A percentile compares a stretch with the other conserved stretches of the same genome.
Conservation (phyloP, 2,329 filamentous ascomycete genomes). For the Purpureocillium takamizusanense region DNA sequence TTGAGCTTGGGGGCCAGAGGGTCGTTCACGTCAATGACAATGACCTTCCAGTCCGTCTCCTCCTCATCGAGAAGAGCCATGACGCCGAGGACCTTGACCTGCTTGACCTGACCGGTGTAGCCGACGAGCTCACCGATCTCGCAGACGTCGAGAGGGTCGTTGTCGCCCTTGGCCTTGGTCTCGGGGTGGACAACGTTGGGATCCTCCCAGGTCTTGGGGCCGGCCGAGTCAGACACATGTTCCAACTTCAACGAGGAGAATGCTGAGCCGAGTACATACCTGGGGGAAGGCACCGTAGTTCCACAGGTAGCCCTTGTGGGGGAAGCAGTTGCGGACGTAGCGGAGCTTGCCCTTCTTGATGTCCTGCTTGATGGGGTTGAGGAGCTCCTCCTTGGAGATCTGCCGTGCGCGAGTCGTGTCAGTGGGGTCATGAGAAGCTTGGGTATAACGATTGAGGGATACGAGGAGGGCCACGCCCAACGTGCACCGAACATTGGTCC, state of each 20-base stretch:
- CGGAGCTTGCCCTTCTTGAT: slow-evolving; percentile 99
- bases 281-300: slow-evolving; percentile 99
- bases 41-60: slow-evolving; percentile 99
- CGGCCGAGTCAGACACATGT: not conserved
- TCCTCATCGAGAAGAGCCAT: slow-evolving; percentile 99
- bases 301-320: slow-evolving; percentile 99
- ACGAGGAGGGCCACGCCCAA: no score
- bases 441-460: no score
- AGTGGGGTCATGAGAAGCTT: slow-evolving; percentile 7
- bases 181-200: slow-evolving; percentile 92
- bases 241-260: no score
- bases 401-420: slow-evolving; percentile 24
- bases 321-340: slow-evolving; percentile 99
- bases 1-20: slow-evolving; percentile 93
- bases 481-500: not conserved
- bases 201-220: slow-evolving; percentile 89
- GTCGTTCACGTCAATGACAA: slow-evolving; percentile 98
- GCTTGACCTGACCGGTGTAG: slow-evolving; percentile 94
- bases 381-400: slow-evolving; percentile 97
- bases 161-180: slow-evolving; percentile 99
- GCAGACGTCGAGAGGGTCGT: slow-evolving; percentile 98
- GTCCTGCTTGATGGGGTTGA: slow-evolving; percentile 99
- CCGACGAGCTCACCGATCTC: slow-evolving; percentile 98
- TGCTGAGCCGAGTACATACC: slow-evolving; percentile 44
- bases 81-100: slow-evolving; percentile 98